A percentile compares a stretch with the other conserved stretches of the same genome.
Conservation (phyloP, 192 early-diverging fungal species). For the Lunasporangiospora selenospora region DNA sequence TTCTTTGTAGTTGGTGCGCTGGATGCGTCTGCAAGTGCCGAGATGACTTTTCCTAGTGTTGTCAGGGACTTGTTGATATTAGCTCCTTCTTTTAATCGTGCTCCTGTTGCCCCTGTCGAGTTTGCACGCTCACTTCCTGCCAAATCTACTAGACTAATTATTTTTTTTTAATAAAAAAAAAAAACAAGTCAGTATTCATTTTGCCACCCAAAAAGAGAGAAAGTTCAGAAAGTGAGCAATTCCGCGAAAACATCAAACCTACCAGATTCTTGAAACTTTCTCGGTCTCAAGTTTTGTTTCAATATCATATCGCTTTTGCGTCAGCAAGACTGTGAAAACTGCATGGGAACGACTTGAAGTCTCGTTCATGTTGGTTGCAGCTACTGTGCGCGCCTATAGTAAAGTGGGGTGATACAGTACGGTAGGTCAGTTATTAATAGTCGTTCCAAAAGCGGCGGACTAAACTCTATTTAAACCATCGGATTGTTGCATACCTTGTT, state of each 20-base stretch:
- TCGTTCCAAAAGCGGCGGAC: no score
- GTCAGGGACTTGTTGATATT: conserved; percentile 96
- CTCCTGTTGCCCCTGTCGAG: conserved; percentile 84
- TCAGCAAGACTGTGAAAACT: conserved; percentile 80
- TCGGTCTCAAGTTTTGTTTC: conserved; percentile 68
- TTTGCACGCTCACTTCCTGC: conserved; percentile 94
- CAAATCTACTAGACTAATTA: conserved; percentile 84
- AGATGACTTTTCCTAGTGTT: conserved; percentile 93
- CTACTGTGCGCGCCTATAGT: conserved; percentile 79
- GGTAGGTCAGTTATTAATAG: no score
- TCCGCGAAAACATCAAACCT: neutral
- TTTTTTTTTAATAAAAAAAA: neutral
- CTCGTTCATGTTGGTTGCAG: conserved; percentile 95
- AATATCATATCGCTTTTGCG: conserved; percentile 65
- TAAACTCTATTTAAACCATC: no score
- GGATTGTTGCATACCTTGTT: conserved; percentile 64
- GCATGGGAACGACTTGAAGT: conserved; percentile 90
- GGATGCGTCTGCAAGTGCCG: conserved; percentile 80
- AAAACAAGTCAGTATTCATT: conserved; percentile 3
- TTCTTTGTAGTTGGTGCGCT: conserved; percentile 42
- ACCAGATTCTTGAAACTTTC: conserved; percentile 76
- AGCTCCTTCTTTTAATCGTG: conserved; percentile 88
- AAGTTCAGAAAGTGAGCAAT: neutral
- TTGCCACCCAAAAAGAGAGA: neutral
- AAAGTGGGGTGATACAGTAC: neutral